Base-by-base conservation (phyloP, 2,329 filamentous ascomycete genomes). In the Pleomassaria siparia region DNA sequence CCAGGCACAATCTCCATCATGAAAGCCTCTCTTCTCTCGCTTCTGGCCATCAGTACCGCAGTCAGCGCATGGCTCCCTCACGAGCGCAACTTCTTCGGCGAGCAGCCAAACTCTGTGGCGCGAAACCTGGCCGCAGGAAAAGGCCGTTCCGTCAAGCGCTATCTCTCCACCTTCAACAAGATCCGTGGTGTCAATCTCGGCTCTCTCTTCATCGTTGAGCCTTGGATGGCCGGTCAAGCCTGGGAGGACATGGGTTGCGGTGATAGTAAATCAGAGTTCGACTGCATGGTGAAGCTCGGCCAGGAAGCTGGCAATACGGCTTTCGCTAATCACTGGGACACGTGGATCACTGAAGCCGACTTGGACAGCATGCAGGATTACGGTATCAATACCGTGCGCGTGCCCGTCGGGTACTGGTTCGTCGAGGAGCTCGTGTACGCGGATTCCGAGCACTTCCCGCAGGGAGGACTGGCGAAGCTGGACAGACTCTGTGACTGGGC, bases 331-430 rank as follows among this genome's bases (percentile, higher is more conserved):
- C 80, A 83, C 58, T 82, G 79, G 77, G 64, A 60, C 22, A 70
- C 70, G 0, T 83, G 74, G 71, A 76, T 81, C 50, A 77, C 72
- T 3, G 57, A 75, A 46, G 56, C 68, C 2, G 79, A 82, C 56
- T 70, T 83, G 40, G 59, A 73, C 18, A 62, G 76, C 53, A 82
- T 82, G 67, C 58, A 67, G n/a, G 69, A 62, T 33, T 76, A 73
- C 33, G 77, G 78, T 0, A 63, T 82, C 32, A 82, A 82, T 58
- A 78, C 79, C 0, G 70, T 83, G 39, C 73, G 79, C 4, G 74
- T 83, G 18, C 79, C 80, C 0, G 65, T 82, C 3, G 80, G 80
- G 8, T 83, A 80, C 63, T 83, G 79, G 79, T 67, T 81, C 29
- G 68, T 76, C 32, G 78, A 81, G 56, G 71, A 72, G 29, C 60